Base-by-base conservation (phyloP, 1,139 yeast genomes). In the Ogataea hybrid region DNA sequence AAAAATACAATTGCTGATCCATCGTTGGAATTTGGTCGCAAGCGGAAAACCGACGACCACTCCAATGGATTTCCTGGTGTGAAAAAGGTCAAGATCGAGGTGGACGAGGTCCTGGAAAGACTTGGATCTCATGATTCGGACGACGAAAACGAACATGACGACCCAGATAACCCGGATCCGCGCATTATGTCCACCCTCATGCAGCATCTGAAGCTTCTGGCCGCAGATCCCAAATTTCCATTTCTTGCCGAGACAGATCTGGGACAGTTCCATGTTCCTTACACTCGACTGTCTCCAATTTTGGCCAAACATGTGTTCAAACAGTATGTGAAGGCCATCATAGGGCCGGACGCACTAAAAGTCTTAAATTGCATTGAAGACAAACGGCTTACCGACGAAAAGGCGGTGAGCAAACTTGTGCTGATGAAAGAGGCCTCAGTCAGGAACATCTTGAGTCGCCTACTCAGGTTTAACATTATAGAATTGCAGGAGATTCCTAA, bases 401-500 rank as follows among this genome's bases (percentile, higher is more conserved):
- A 89, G 57, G 72, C 83, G n/a, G 74, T 90, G 42, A 77, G 90
- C 31, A 81, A 84, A 39, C 67, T 79, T 14, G 94, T 92, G 1
- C 65, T 90, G 42, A 71, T 90, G 62, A 85, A 79, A 51, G 94
- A 87, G 44, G 79, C 79, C 49, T 84, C 83, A 25, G 87, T 89
- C 7, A 73, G 96, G 47, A 79, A 77, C 34, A 77, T 81, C 41
- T 62, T 83, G 29, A 74, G 79, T 42, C 72, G 72, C 33, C 62
- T 84, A 39, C 68, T 81, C 16, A 75, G 72, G 39, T 71, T 77
- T 52, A 81, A 82, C 52, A 70, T 81, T 14, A 65, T 83, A 20
- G 89, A 84, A 59, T 73, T 84, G 34, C 97, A 92, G 62, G 98
- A 94, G 66, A 85, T 92, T 25, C 97, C 98, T 8, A 77, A 94